Evolutionary conservation across 352 stramenopile genomes (phyloP).

Genomic region (Phytopythium oedochilum): DNA sequence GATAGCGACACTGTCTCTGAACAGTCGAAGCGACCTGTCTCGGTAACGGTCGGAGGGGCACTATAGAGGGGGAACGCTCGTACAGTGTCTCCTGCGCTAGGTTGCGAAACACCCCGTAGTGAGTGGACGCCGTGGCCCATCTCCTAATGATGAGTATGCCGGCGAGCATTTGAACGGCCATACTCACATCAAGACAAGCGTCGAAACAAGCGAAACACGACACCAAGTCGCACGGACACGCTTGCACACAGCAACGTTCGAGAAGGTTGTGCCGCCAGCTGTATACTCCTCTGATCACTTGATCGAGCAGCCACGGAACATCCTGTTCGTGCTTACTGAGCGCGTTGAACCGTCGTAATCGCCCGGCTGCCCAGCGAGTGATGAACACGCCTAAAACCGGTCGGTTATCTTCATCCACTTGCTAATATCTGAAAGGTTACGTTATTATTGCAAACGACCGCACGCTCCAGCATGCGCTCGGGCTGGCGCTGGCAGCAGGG

Average conservation of each 20-base stretch:
- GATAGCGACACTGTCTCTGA: neutral
- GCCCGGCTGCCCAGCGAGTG: too few species aligned
- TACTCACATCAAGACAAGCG: neutral
- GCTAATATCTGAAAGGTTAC: neutral
- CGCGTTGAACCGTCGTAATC: neutral
- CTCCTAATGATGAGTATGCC: neutral
- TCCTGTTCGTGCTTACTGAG: neutral
- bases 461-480: too few species aligned
- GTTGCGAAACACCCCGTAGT: neutral
- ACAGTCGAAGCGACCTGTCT: neutral
- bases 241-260: neutral
- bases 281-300: neutral
- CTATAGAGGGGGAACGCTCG: neutral
- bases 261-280: neutral
- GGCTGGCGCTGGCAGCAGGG: too few species aligned
- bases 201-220: constrained; percentile 1
- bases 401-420: too few species aligned
- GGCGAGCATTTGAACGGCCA: neutral
- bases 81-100: neutral
- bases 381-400: neutral
- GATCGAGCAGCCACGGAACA: neutral
- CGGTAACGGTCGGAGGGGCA: too few species aligned
- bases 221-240: neutral
- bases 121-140: neutral
- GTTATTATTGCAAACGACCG: too few species aligned